A percentile compares a stretch with the other conserved stretches of the same genome.
Evolutionary conservation across 169 alveolate genomes (phyloP).

Genomic region (Amoebophrya sp.): DNA sequence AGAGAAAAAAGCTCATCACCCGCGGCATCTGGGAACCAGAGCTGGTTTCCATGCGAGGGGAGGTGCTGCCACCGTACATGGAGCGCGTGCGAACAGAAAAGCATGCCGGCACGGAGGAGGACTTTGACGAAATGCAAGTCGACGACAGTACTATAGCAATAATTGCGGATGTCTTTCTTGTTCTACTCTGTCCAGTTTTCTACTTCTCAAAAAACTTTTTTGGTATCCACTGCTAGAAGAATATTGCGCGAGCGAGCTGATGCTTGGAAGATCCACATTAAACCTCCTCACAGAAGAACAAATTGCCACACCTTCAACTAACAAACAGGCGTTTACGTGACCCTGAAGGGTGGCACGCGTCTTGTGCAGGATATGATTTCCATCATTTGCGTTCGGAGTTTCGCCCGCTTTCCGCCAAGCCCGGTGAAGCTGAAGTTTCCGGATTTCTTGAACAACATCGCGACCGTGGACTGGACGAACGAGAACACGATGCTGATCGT

Average conservation of each 20-base stretch:
- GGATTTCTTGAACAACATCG: not conserved
- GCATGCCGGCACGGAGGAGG: not conserved
- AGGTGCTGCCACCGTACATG: not conserved
- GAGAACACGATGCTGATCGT: not conserved
- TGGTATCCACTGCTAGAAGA: too few species aligned
- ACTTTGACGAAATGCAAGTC: conserved; percentile 17
- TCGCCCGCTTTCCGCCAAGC: not conserved
- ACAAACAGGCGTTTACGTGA: not conserved
- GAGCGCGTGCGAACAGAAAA: not conserved
- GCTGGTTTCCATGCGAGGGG: not conserved
- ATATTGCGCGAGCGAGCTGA: too few species aligned
- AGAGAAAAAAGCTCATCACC: not conserved
- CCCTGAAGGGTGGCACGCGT: not conserved
- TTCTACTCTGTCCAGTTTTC: too few species aligned
- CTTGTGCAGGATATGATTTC: conserved; percentile 4
- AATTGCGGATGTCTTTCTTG: too few species aligned
- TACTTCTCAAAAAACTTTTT: too few species aligned
- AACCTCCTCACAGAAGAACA: too few species aligned
- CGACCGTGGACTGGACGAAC: not conserved
- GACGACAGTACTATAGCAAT: not conserved
- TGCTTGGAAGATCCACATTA: too few species aligned
- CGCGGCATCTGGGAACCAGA: conserved; percentile 24
- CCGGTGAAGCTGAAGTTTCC: not conserved
- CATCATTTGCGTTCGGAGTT: not conserved
- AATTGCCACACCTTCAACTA: too few species aligned